Base-by-base conservation (phyloP, 306 rosid genomes). In the Malus sieversii region DNA sequence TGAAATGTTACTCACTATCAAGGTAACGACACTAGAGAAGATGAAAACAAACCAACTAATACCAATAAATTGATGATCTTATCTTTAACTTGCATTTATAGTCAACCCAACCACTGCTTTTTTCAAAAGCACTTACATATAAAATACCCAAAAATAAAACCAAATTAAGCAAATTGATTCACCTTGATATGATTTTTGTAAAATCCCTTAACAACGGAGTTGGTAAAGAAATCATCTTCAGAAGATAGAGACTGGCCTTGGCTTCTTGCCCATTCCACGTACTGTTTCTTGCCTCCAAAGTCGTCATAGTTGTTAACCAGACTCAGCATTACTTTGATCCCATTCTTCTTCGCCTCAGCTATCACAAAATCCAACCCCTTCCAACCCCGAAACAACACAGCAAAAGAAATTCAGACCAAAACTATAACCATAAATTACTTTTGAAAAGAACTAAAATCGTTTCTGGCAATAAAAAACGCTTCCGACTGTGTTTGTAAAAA, bases 101-200 rank as follows among this genome's bases (percentile, higher is more conserved):
- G 22, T 27, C 64, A 23, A 59, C 32, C 64, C 64, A 59, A 59
- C 25, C 32, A 23, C 13, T 59, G 4, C 8, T 22, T 35, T 66
- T 66, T 7, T 51, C 1, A 66, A 66, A 66, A 66, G 70, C 29
- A 9, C 55, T 51, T 45, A 11, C 4, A 38, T 38, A 38, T 38
- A 38, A 59, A 13, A 3, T 8, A 62, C 20, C 10, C 33, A 64
- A 63, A 75, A 9, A 1, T 25, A 25, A 61, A 22, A 62, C 27
- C 4, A 64, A 66, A 11, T 14, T 57, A 11, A 69, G 10, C 14
- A 19, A 61, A 6, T 78, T 22, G 53, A 72, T 72, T 44, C 13
- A 89, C 99, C 90, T 84, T 92, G 79, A 92, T 75, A 82, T 96
- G 97, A 76, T 96, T 92, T 85, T 89, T 92, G 87, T 84, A 96